Percentiles rank a stretch among this genome's conserved stretches.
These are phyloP conservation scores for Mycosarcoma mackinlayi DNA, from an alignment of 1,284 basidiomycete genomes.

Conservation along the genomic window DNA sequence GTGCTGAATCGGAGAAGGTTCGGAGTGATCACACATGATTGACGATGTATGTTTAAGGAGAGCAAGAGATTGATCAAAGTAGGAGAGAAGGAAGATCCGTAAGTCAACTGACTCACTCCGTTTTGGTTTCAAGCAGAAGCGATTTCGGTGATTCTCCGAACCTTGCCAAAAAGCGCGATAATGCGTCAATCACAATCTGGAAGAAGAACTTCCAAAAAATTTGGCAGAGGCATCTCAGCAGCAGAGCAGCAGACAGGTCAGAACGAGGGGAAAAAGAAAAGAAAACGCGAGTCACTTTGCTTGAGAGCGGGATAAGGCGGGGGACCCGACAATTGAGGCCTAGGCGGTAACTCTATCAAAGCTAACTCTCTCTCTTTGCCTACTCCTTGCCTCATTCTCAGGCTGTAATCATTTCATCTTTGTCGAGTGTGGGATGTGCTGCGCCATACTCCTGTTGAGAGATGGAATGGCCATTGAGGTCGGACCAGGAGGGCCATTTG, in stretches of 20 bases:
- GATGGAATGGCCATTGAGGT: too few species aligned
- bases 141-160: conserved; percentile 27
- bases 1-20: conserved; percentile 46
- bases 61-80: too few species aligned
- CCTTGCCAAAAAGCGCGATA: conserved; percentile 4
- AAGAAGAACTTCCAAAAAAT: conserved; percentile 5
- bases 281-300: neutral
- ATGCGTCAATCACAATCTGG: conserved; percentile 3
- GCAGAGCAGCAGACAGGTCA: too few species aligned
- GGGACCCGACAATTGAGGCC: neutral
- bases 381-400: neutral
- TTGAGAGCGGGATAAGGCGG: neutral
- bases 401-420: too few species aligned
- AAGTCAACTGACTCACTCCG: conserved; percentile 1
- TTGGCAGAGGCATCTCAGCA: too few species aligned
- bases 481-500: too few species aligned
- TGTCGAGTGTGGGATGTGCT: neutral
- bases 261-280: neutral
- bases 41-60: neutral
- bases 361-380: neutral
- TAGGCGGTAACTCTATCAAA: too few species aligned
- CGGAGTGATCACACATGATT: conserved; percentile 58
- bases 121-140: too few species aligned
- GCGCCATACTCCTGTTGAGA: too few species aligned
- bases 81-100: neutral